A percentile compares a stretch with the other conserved stretches of the same genome.
Evolutionary conservation across 2,329 filamentous ascomycete genomes (phyloP).

Genomic region (Parasarocladium wereldwijsianum): DNA sequence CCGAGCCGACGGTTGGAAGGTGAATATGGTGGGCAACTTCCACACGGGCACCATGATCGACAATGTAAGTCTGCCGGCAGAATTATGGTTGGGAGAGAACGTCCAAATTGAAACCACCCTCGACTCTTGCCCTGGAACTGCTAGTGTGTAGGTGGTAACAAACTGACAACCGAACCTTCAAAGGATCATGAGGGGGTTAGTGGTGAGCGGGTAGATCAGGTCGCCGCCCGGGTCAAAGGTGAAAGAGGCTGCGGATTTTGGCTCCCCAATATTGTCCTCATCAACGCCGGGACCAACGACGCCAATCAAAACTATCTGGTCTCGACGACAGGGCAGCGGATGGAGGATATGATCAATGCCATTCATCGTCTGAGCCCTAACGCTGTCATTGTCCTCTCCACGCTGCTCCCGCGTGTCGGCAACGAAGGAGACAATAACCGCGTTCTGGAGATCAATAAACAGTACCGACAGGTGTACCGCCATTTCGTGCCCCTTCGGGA

Average conservation of each 20-base stretch:
- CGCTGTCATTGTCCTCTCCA: conserved; percentile 22
- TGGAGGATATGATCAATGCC: conserved; percentile 20
- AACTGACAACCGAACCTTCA: too few species aligned
- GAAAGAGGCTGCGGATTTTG: too few species aligned
- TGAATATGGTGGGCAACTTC: conserved; percentile 26
- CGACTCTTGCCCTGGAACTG: too few species aligned
- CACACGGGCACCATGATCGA: conserved; percentile 22
- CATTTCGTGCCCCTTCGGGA: background rate
- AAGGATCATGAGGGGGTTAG: background rate
- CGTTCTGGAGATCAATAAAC: background rate
- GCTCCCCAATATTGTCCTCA: conserved; percentile 22
- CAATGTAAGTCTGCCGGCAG: too few species aligned
- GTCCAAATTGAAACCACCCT: too few species aligned
- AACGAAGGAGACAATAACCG: background rate
- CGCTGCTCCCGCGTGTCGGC: conserved; percentile 13
- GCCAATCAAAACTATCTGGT: conserved; percentile 19
- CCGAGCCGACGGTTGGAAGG: conserved; percentile 12
- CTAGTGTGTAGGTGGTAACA: too few species aligned
- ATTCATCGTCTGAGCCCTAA: conserved; percentile 12
- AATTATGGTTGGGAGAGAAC: too few species aligned
- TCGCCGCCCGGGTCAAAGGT: background rate
- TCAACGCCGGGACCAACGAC: conserved; percentile 31
- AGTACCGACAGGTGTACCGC: background rate
- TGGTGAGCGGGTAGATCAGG: background rate
- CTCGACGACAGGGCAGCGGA: conserved; percentile 14